Evolutionary conservation across 2,329 filamentous ascomycete species (phyloP), one percentile per base, ranked within the genome.

Genomic region (Zarea fungicola): DNA sequence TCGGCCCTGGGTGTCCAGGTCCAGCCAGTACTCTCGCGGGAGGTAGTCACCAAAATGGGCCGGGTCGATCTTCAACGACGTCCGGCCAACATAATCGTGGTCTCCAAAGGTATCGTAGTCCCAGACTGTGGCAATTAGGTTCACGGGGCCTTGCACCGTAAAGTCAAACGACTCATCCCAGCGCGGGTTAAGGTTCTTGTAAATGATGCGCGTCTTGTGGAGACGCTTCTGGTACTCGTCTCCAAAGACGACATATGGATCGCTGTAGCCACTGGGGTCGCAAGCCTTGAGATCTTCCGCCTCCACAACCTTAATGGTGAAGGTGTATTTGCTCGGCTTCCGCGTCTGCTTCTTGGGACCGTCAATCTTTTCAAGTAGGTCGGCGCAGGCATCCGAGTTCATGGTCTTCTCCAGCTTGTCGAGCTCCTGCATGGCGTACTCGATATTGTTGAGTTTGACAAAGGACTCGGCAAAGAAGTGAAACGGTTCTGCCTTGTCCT

Each of bases 91-190:
- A 64, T 95, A 97, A 62, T 99, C 93, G 63, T 99, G 93, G 62
- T 97, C 93, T 47, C 93, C 93, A 59, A 99, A 85, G 13, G 89
- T 90, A 70, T 99, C 93, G 77, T 93, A 95, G 68, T 99, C 93
- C 93, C 93, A 99, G 35, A 97, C 87, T 1, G 93, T 99, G 26
- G 92, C 91, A 61, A 97, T 95, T 56, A 99, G 83, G 59, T 97
- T 96, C 50, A 99, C 78, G 10, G 93, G 83, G 0, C 91, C 89
- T 54, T 87, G 85, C 1, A 95, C 95, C 18, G 90, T 93, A 55
- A 99, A 95, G 62, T 99, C 93, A 42, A 97, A 87, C 1, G 90
- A 89, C 71, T 97, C 93, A 59, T 99, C 93, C 92, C 93, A 99
- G 18, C 92, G 84, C 23, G 93, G 93, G 63, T 95, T 97, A 37